These are phyloP conservation scores for Daldinia sp. DNA, from an alignment of 2,329 filamentous ascomycete genomes.

Conservation along the genomic window DNA sequence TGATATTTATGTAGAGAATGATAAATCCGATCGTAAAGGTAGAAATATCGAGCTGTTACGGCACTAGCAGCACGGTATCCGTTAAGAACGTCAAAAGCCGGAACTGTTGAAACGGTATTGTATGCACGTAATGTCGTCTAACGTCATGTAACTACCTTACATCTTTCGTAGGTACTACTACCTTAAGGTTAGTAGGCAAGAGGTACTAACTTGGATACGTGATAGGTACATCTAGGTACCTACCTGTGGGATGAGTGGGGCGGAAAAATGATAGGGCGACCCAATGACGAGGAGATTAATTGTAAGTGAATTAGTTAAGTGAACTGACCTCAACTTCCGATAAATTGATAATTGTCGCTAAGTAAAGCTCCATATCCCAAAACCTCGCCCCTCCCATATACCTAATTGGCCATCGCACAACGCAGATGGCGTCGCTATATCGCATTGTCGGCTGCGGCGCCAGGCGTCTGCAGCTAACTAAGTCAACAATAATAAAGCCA, in stretches of 20 bases:
- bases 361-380: slow-evolving; percentile 22
- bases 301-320: slow-evolving; percentile 20
- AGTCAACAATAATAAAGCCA: slow-evolving; percentile 26
- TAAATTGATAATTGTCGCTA: slow-evolving; percentile 15
- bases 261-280: slow-evolving; percentile 40
- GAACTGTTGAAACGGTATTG: neutral
- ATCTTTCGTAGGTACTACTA: neutral
- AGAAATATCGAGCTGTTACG: too few relatives aligned
- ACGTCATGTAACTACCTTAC: neutral
- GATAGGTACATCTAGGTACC: neutral
- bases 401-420: slow-evolving; percentile 45
- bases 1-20: too few relatives aligned
- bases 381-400: slow-evolving; percentile 30
- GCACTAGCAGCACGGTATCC: too few relatives aligned
- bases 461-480: slow-evolving; percentile 63
- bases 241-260: slow-evolving; percentile 1
- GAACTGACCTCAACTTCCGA: slow-evolving; percentile 21
- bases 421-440: slow-evolving; percentile 74
- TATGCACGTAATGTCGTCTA: neutral
- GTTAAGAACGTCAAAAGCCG: neutral
- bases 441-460: slow-evolving; percentile 76
- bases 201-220: neutral
- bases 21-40: too few relatives aligned
- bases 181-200: too few relatives aligned
- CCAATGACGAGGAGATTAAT: slow-evolving; percentile 45